phyloP scores from a whole-genome alignment of 805 yeast species.

The Cyberlindnera suaveolens region DNA sequence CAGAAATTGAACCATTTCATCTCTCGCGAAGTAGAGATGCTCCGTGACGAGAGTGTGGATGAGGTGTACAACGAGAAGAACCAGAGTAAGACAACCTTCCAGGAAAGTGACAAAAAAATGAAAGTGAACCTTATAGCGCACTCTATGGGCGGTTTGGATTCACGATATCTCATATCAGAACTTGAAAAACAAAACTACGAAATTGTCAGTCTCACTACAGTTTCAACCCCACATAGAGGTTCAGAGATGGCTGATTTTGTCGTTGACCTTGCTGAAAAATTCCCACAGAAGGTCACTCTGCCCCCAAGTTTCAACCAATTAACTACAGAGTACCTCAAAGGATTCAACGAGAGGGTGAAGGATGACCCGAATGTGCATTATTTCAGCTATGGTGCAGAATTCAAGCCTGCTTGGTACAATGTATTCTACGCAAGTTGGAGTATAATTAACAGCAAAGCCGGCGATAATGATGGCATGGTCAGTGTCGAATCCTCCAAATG shows the following conservation, averaged over 20 bases:
- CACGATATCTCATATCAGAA: constrained; percentile 64
- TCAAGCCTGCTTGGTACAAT: constrained; percentile 55
- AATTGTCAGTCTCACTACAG: constrained; percentile 73
- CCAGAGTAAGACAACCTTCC: constrained; percentile 5
- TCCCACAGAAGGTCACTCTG: constrained; percentile 14
- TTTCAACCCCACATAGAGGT: constrained; percentile 87
- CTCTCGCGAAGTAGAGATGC: constrained; percentile 16
- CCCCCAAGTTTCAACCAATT: constrained; percentile 55
- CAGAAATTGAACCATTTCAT: constrained; percentile 46
- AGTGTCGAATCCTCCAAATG: constrained; percentile 72
- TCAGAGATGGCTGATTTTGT: constrained; percentile 75
- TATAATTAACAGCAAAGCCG: constrained; percentile 40
- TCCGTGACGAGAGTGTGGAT: constrained; percentile 17
- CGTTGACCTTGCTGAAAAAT: constrained; percentile 27
- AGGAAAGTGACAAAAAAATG: constrained; percentile 26
- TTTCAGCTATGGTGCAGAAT: constrained; percentile 79
- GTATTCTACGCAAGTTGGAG: constrained; percentile 61
- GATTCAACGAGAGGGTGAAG: constrained; percentile 46
- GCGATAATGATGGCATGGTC: constrained; percentile 82
- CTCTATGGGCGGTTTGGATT: constrained; percentile 92
- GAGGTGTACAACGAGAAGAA: constrained; percentile 21
- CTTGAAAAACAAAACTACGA: constrained; percentile 40
- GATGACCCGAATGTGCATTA: constrained; percentile 63
- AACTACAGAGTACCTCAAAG: constrained; percentile 45
- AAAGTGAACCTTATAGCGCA: constrained; percentile 78